Evolutionary conservation across 495 filamentous ascomycete species (phyloP), one percentile per base, ranked within the genome.

Genomic region (Aspergillus indologenus): DNA sequence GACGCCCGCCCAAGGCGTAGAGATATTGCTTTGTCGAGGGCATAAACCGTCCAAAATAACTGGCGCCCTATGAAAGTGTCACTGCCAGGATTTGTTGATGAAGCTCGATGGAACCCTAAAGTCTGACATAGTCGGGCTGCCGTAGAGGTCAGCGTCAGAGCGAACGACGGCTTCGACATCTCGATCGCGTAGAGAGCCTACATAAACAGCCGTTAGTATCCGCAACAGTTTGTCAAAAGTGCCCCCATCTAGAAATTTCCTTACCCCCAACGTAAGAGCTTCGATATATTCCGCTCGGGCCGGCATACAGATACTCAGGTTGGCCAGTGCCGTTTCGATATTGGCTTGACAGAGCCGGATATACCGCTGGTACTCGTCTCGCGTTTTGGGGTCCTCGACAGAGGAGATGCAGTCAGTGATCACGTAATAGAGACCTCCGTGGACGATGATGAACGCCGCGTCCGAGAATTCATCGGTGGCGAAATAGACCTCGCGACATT

Each of bases 31-130:
- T 82, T 85, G 59, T 88, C 79, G 8, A 86, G 67, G 24, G 81
- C 78, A 61, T 89, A 88, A 3, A 80, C 68, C 18, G 82, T 77
- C 86, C 86, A 90, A 64, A 90, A 90, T 11, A 87, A 59, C 29
- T 71, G 74, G 29, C 74, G 57, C 8, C 76, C 68, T 23, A 70
- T 72, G 24, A 75, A 67, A 21, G 67, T 49, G 0, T 61, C 57
- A 3, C 60, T 68, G 44, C 83, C 79, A 46, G 78, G 60, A 18
- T 81, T 76, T 74, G 81, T 82, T 1, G 75, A 76, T 7, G 77
- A 75, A 1, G 75, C 65, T 20, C 84, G 83, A 63, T 90, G 85
- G 57, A 84, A 87, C 14, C 86, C 87, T 0, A 88, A 76, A 0
- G 76, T 83, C 59, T 87, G 83, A 65, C 85, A 87, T 52, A 89